Evolutionary conservation across 2,329 filamentous ascomycete genomes (phyloP).

Genomic region (Fusarium haematococcum): DNA sequence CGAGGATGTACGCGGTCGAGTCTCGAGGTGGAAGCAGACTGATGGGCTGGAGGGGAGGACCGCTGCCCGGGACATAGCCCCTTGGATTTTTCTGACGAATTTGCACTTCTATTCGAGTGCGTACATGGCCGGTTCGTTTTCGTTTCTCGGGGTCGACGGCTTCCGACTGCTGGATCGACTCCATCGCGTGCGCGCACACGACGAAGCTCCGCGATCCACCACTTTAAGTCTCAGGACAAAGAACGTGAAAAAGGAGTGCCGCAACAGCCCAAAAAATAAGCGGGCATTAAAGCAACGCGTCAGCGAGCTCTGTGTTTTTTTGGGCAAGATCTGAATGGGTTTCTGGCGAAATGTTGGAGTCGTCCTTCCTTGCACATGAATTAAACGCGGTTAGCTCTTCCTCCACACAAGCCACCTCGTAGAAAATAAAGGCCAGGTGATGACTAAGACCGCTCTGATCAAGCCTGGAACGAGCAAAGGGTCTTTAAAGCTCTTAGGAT

Average conservation of each 20-base stretch:
- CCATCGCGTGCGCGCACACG: conserved; percentile 34
- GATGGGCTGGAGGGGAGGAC: conserved; percentile 61
- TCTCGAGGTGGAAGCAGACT: conserved; percentile 62
- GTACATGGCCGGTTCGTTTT: conserved; percentile 17
- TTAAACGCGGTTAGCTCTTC: not conserved
- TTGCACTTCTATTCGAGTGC: conserved; percentile 33
- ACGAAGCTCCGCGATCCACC: conserved; percentile 20
- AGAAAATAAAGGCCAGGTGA: not conserved
- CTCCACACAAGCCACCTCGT: not conserved
- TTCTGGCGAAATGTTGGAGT: not conserved
- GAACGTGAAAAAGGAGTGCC: not conserved
- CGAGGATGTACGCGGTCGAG: conserved; percentile 67
- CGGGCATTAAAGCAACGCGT: not conserved
- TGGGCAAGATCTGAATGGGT: not conserved
- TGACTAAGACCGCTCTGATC: not conserved
- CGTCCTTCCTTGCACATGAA: not conserved
- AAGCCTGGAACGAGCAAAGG: not conserved
- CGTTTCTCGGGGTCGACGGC: conserved; percentile 17
- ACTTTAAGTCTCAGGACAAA: not conserved
- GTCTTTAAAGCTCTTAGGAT: not conserved
- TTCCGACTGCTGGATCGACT: conserved; percentile 15
- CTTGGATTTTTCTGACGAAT: conserved; percentile 28
- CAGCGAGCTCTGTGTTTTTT: not conserved
- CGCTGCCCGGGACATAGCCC: conserved; percentile 59
- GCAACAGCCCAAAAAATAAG: not conserved